Base-by-base conservation (phyloP, 2,329 filamentous ascomycete genomes). In the Myriosclerotinia duriaeana region DNA sequence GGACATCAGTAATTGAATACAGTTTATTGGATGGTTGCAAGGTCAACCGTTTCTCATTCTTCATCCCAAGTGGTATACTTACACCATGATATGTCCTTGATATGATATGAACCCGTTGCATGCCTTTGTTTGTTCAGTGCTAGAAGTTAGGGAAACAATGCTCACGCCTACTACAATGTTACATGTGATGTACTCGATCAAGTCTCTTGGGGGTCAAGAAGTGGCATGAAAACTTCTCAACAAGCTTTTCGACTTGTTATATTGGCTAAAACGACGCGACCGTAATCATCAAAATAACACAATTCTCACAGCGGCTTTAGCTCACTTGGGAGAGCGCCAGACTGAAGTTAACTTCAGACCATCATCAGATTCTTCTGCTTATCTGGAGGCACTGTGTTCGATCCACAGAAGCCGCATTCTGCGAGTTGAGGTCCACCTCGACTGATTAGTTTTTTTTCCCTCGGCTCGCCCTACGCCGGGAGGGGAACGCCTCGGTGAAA, bases 301-400 rank as follows among this genome's bases (percentile, higher is more conserved):
- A 61, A 36, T 30, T 52, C 44, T 36, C 63, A 46, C 44, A 60
- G 64, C 64, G 64, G 46, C 55, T 66, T 66, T 66, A 66, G 64
- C 64, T 66, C 64, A 66, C 64, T 66, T 66, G 64, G 64, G 64
- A 66, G 64, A 66, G 64, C 64, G 64, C 55, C 64, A 66, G 54
- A 66, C 64, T 66, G 64, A 66, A 61, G 64, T 61, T 53, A n/a
- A 66, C 64, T 66, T 66, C 55, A 53, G 64, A n/a, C 50, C 58
- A 12, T 42, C 1, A 42, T 15, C 53, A 55, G 40, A 53, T 44
- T 36, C 5, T 15, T 30, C 53, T 55, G 36, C 17, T 48, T 42
- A 66, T 66, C 64, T 65, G 54, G 53, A 59, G 63, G 63, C 63
- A 65, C 63, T 65, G 63, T 65, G 63, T 65, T 65, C 63, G 64